These are phyloP conservation scores for Wickerhamiella lipophila DNA, from an alignment of 805 yeast genomes.

Conservation along the genomic window DNA sequence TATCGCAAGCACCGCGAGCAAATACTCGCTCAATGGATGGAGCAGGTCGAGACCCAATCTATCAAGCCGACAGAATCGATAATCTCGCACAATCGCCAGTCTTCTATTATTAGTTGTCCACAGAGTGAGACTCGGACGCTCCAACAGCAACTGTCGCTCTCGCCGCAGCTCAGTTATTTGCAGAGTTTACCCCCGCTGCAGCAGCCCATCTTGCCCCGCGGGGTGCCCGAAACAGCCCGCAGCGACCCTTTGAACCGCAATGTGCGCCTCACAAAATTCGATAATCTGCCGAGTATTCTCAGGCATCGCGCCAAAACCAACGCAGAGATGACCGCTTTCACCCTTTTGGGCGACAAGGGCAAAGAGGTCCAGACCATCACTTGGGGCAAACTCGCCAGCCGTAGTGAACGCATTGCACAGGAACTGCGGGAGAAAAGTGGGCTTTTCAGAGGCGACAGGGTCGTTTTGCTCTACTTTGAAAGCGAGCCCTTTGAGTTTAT, in stretches of 20 bases:
- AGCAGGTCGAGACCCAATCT: neutral
- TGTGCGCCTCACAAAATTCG: slow-evolving; percentile 31
- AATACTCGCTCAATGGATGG: slow-evolving; percentile 24
- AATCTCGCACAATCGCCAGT: slow-evolving; percentile 6
- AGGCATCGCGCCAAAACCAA: slow-evolving; percentile 58
- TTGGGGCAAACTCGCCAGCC: slow-evolving; percentile 79
- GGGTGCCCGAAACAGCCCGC: slow-evolving; percentile 23
- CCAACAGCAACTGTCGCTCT: neutral
- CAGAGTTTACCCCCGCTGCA: slow-evolving; percentile 15
- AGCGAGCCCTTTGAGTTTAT: slow-evolving; percentile 76
- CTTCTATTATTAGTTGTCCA: slow-evolving; percentile 6
- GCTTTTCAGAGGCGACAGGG: slow-evolving; percentile 69
- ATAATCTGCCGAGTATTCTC: slow-evolving; percentile 57
- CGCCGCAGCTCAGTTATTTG: slow-evolving; percentile 6
- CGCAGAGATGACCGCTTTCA: slow-evolving; percentile 56
- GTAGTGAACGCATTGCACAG: slow-evolving; percentile 80
- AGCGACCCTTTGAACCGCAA: slow-evolving; percentile 30
- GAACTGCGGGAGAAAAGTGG: slow-evolving; percentile 62
- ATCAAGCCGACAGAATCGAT: slow-evolving; percentile 1
- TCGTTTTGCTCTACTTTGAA: slow-evolving; percentile 70
- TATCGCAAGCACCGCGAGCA: slow-evolving; percentile 45
- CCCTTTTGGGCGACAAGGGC: slow-evolving; percentile 63
- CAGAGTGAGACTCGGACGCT: slow-evolving; percentile 4
- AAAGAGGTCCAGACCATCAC: slow-evolving; percentile 63
- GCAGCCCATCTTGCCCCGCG: slow-evolving; percentile 22